Evolutionary conservation across 306 rosid genomes (phyloP), one percentile per base, ranked within the genome.

Genomic region (Corylus heterophylla): DNA sequence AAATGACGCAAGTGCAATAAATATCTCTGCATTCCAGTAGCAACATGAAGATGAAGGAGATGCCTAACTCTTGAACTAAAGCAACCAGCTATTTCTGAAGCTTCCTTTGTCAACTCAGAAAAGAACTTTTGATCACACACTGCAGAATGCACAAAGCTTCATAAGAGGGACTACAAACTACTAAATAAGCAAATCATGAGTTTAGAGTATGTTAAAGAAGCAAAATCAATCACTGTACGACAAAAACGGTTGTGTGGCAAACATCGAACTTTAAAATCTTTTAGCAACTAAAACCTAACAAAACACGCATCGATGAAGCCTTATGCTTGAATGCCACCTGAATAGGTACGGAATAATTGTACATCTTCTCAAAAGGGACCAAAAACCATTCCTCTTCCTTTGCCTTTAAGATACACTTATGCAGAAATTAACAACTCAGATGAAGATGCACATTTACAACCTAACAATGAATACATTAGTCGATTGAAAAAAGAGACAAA

Each of bases 21-120:
- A 88, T 90, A 91, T 87, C 93, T 87, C 78, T 91, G 93, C 74
- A 89, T 62, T 83, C 98, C 97, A 4, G 67, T n/a, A 12, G 95
- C 89, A 79, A 87, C 80, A 78, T 94, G 98, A 58, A 92, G 92
- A 85, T 89, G 91, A 78, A 89, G 95, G 78, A 94, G 95, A 75
- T 85, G 90, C 81, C 87, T 86, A 39, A 87, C 98, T 81, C 94
- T 89, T 48, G 93, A 88, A 61, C 86, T 86, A 78, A 92, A 94
- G 85, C 89, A 94, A 55, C 90, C 84, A 22, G 81, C 85, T 72
- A 92, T 86, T 13, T 88, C 93, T 17, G 91, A 91, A 71, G 90
- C 97, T 82, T 94, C 98, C 87, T 88, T 94, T 92, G 75, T 91
- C 84, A 94, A 73, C 88, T 91, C 97, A 4, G 92, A 74, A 89